Percentiles rank a stretch among this genome's conserved stretches.
Conservation (phyloP, 495 filamentous ascomycete species). For the Penicillium alfredii region DNA sequence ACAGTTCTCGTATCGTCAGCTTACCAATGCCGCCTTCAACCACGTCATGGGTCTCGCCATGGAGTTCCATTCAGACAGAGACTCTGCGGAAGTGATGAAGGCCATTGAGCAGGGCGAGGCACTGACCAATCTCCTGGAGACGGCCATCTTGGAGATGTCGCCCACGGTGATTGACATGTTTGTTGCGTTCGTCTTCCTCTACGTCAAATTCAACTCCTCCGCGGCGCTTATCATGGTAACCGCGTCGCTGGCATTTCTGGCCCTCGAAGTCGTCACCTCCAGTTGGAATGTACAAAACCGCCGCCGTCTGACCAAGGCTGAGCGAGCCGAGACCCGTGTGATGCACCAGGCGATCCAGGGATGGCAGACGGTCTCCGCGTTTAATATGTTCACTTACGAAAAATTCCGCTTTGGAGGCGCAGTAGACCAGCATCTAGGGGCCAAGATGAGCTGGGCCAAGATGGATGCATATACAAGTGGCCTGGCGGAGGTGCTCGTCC, state of each 20-base stretch:
- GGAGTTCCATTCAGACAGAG: slow-evolving; percentile 8
- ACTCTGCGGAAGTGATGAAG: slow-evolving; percentile 16
- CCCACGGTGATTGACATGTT: slow-evolving; percentile 3
- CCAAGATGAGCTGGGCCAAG: too few relatives aligned
- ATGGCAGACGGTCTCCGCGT: slow-evolving; percentile 64
- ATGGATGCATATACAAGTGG: too few relatives aligned
- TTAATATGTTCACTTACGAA: slow-evolving; percentile 67
- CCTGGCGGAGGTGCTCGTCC: slow-evolving; percentile 3
- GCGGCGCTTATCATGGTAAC: slow-evolving; percentile 6
- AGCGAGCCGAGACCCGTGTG: slow-evolving; percentile 8
- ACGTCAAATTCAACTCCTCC: slow-evolving; percentile 10
- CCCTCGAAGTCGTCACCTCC: slow-evolving; percentile 8
- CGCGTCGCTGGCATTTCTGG: slow-evolving; percentile 5
- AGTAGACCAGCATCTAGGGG: slow-evolving; percentile 12
- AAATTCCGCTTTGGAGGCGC: slow-evolving; percentile 40
- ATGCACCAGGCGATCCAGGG: slow-evolving; percentile 21
- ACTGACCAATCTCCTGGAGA: slow-evolving; percentile 10
- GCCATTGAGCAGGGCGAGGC: slow-evolving; percentile 14
- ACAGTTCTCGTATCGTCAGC: slow-evolving; percentile 19
- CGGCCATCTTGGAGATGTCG: slow-evolving; percentile 7
- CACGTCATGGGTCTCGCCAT: slow-evolving; percentile 15
- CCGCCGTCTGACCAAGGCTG: slow-evolving; percentile 4
- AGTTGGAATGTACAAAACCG: slow-evolving; percentile 7
- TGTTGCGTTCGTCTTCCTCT: slow-evolving; percentile 8
- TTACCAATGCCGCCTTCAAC: slow-evolving; percentile 18